Evolutionary conservation across 345 rosid genomes (phyloP).

Genomic region (Populus deltoides): DNA sequence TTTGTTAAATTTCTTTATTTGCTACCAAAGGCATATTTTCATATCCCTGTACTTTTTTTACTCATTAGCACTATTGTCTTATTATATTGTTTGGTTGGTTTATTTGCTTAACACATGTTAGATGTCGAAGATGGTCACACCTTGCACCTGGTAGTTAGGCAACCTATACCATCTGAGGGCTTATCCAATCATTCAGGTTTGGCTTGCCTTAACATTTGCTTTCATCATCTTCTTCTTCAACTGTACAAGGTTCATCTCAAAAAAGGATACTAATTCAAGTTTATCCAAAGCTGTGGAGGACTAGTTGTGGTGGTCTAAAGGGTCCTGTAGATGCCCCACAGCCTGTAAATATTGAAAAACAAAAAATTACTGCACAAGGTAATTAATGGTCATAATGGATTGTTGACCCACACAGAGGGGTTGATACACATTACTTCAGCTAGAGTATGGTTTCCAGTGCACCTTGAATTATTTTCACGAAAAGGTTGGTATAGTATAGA

Average conservation of each 20-base stretch:
- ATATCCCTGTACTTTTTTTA: neutral
- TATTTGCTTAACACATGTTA: slow-evolving; percentile 41
- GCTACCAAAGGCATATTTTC: neutral
- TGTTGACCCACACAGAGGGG: neutral
- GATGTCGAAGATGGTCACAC: slow-evolving; percentile 91
- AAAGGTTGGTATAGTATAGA: neutral
- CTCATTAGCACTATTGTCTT: neutral
- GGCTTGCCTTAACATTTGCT: neutral
- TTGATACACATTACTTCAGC: neutral
- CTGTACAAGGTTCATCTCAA: neutral
- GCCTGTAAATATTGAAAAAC: neutral
- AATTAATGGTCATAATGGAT: neutral
- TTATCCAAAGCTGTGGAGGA: neutral
- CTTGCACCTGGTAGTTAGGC: slow-evolving; percentile 77
- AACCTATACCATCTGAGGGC: slow-evolving; percentile 55
- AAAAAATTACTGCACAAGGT: neutral
- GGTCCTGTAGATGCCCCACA: neutral
- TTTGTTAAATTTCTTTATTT: neutral
- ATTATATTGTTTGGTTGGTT: neutral
- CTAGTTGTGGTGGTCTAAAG: neutral
- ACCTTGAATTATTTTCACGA: neutral
- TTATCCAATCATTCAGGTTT: slow-evolving; percentile 48
- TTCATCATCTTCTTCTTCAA: neutral
- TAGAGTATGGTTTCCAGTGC: neutral
- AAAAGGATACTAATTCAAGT: neutral